Evolutionary conservation across 2,329 filamentous ascomycete genomes (phyloP), one percentile per base, ranked within the genome.

Genomic region (Fusarium annulatum): DNA sequence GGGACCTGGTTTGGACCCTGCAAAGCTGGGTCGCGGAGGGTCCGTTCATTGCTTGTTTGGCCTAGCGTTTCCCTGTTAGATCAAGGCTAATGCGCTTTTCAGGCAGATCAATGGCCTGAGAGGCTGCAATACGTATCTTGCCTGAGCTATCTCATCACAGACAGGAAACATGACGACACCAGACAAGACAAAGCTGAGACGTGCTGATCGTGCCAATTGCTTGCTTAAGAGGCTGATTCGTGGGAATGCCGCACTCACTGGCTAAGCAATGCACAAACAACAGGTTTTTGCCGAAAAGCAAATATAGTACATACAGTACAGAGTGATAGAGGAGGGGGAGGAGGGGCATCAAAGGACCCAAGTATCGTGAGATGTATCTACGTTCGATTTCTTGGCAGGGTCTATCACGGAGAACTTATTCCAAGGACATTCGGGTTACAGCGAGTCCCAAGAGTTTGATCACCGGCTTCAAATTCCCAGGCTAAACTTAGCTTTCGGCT

Each of bases 11-110:
- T 53, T 59, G 67, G 69, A 72, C 76, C 76, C 75, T 78, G 75
- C 78, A 69, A 64, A 78, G 76, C 76, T 78, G 75, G 69, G 64
- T 41, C 56, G 48, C 46, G 46, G 38, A 28, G 55, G 65, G 52
- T 62, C 72, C 53, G 55, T 73, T 26, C 49, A 62, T 64, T 59
- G 48, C 62, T 61, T 65, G 43, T 61, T 69, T 65, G 23, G 74
- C 51, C 61, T 77, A 77, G 75, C 72, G 76, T 52, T 49, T 52
- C 23, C 55, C 57, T 49, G 45, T 36, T 75, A 53, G 70, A 77
- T 71, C 69, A 70, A 71, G 48, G 52, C 74, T 75, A 77, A 75
- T 71, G 74, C 74, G 56, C 36, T 67, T 77, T 72, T 77, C 75
- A 78, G 72, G 70, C 65, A 67, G 76, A 76, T 77, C 71, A 65